Evolutionary conservation across 176 grass and related monocot species (phyloP), one percentile per base, ranked within the genome.

Genomic region (Dactylis glomerata): DNA sequence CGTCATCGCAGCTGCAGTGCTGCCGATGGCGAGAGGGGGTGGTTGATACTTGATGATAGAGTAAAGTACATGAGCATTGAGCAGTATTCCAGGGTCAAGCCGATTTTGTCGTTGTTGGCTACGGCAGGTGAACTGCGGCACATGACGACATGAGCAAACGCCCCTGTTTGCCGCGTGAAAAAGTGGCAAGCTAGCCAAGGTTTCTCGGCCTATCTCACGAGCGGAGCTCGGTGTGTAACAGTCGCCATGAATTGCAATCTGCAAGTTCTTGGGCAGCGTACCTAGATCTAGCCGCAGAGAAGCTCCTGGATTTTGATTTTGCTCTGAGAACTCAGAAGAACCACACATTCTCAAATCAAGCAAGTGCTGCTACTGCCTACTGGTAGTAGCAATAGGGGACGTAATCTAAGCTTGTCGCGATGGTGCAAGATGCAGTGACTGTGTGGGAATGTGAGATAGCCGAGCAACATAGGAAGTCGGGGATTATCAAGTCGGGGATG

Each of bases 11-110:
- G 40, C 40, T 72, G 13, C 34, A 68, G 66, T 28, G 6, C 27
- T 19, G n/a, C 5, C 15, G n/a, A 77, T 20, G 36, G 54, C 5
- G 54, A 61, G 22, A 40, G 46, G 62, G 74, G 62, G 74, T 68
- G 62, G 83, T 33, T 69, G 74, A 55, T 77, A 55, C 5, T n/a
- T n/a, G n/a, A n/a, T n/a, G n/a, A n/a, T n/a, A n/a, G 33, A 71
- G 49, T 67, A 52, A 52, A 76, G 45, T 33, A 46, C 44, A 86
- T 12, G 11, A 5, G 26, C 9, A 57, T 79, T 12, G 11, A 5
- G 26, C 9, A 57, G 62, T 57, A 33, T 68, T 77, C 47, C 5
- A 23, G 36, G 40, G 62, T 56, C 34, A 31, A 77, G 46, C 59
- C n/a, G 27, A 28, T 22, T 49, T 55, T 44, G 16, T 77, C 49